A percentile compares a stretch with the other conserved stretches of the same genome.
These are phyloP conservation scores for Psidium guajava DNA, from an alignment of 345 rosid species.

Conservation along the genomic window DNA sequence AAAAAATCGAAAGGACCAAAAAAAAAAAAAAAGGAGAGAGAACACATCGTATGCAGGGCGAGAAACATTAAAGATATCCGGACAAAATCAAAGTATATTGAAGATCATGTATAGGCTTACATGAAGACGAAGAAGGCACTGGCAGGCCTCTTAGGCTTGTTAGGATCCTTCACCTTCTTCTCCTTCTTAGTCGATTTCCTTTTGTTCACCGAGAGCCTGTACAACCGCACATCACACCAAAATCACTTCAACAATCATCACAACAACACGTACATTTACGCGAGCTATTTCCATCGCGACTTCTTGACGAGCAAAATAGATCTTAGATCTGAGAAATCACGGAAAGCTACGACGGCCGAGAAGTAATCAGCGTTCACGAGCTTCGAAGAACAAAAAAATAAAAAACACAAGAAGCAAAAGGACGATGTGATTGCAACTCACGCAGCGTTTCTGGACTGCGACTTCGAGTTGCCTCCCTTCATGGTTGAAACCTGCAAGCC, in stretches of 20 bases:
- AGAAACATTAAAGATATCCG: not conserved
- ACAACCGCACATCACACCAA: not conserved
- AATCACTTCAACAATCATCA: not conserved
- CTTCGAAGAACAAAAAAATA: not conserved
- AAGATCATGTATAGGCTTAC: slow-evolving; percentile 24
- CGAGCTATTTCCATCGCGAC: not conserved
- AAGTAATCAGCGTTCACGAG: not conserved
- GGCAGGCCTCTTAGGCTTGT: slow-evolving; percentile 44
- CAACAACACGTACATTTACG: not conserved
- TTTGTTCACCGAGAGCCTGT: slow-evolving; percentile 81
- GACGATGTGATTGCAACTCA: slow-evolving; percentile 7
- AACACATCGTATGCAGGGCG: not conserved
- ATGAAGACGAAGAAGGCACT: slow-evolving; percentile 63
- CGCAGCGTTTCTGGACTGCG: slow-evolving; percentile 67
- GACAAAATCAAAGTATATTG: not conserved
- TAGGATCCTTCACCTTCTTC: slow-evolving; percentile 38
- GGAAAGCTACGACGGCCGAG: not conserved
- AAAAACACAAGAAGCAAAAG: not conserved
- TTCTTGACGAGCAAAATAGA: not conserved
- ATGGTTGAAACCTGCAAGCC: slow-evolving; percentile 42
- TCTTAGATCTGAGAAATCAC: not conserved
- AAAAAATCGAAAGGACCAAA: too few species aligned
- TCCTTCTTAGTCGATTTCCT: slow-evolving; percentile 30
- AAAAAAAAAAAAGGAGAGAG: not conserved
- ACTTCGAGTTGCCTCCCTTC: slow-evolving; percentile 90